Evolutionary conservation across 768 basidiomycete species (phyloP).

Genomic region (Tricholoma bakamatsutake): DNA sequence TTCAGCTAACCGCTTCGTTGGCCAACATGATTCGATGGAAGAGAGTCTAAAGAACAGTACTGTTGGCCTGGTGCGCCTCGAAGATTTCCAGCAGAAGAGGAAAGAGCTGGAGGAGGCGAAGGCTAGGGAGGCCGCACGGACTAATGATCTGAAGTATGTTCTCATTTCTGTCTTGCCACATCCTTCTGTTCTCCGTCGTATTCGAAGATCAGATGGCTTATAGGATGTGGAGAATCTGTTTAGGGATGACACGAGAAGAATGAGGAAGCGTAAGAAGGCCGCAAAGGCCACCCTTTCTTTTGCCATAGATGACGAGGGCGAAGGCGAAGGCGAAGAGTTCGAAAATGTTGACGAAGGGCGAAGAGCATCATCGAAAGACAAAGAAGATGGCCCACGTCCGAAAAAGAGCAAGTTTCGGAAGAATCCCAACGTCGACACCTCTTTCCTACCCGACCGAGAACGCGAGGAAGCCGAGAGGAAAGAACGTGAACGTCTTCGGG

Average conservation of each 20-base stretch:
- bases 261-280: constrained; percentile 90
- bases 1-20: constrained; percentile 83
- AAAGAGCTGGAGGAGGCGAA: constrained; percentile 91
- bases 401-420: constrained; percentile 85
- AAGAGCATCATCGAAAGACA: constrained; percentile 27
- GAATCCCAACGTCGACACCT: constrained; percentile 96
- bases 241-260: constrained; percentile 82
- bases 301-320: constrained; percentile 78
- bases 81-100: constrained; percentile 87
- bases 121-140: constrained; percentile 80
- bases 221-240: constrained; percentile 74
- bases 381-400: constrained; percentile 39
- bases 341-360: constrained; percentile 24
- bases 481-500: constrained; percentile 81
- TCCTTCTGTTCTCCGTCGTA: constrained; percentile 8
- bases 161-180: constrained; percentile 12
- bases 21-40: constrained; percentile 92
- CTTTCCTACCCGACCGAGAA: constrained; percentile 96
- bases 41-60: constrained; percentile 88
- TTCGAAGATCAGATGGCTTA: constrained; percentile 50
- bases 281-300: constrained; percentile 90
- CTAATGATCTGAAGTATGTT: constrained; percentile 83
- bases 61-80: constrained; percentile 84
- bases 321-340: constrained; percentile 37
- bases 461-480: constrained; percentile 89